Evolutionary conservation across 345 rosid species (phyloP), one percentile per base, ranked within the genome.

Genomic region (Populus nigra): DNA sequence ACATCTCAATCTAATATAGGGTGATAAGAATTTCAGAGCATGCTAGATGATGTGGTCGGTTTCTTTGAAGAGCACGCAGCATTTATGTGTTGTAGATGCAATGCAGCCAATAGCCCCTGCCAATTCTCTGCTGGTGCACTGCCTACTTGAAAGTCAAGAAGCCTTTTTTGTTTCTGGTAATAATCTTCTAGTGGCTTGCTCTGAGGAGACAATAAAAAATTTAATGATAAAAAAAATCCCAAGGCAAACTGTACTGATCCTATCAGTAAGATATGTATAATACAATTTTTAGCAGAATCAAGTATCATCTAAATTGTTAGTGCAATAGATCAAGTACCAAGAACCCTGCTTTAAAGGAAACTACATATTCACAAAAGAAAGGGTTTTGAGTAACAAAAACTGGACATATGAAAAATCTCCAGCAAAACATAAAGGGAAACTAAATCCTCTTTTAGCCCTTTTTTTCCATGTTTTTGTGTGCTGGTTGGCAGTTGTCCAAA

Each of bases 41-140:
- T 38, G 16, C 31, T 41, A 20, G 61, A 71, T 63, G 22, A 47
- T 7, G 61, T 27, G 55, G 36, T 33, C 35, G 55, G 47, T 66
- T 72, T 67, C 45, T 35, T 66, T 33, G 73, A 53, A 38, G 59
- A 49, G 50, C 8, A 38, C 9, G 33, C 29, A 33, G 69, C 70
- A 74, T 73, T 38, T 62, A 63, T 29, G 49, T 75, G 79, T 23
- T 65, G 31, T 4, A 94, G 91, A 79, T 83, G 97, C 70, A 96
- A 78, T 11, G 93, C 96, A 20, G 91, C 90, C 87, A 96, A 86
- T 82, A 93, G 86, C 38, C 97, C 90, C 50, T 87, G 90, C 99
- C 98, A 96, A 63, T 96, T 86, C 78, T 93, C 99, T 59, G 84
- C 86, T 8, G 95, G 85, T 23, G 90, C 92, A 73, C 79, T 80